Percentiles rank a stretch among this genome's conserved stretches.
These are phyloP conservation scores for Geosiphon pyriformis DNA, from an alignment of 192 early-diverging fungal genomes.

Conservation along the genomic window DNA sequence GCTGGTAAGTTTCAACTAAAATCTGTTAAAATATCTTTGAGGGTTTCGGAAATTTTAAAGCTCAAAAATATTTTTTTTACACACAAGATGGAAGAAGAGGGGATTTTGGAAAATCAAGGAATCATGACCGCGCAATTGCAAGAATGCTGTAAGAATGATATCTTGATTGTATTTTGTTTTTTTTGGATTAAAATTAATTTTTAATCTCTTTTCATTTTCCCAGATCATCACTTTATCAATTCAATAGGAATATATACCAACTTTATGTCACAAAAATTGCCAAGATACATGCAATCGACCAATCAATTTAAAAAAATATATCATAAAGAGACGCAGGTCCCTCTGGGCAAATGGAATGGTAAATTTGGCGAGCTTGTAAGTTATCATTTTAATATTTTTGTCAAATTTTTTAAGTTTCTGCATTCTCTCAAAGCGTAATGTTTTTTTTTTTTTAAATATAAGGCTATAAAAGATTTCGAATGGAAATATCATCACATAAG, in stretches of 20 bases:
- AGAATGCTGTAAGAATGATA: slow-evolving; percentile 9
- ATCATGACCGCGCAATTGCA: background rate
- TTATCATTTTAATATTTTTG: background rate
- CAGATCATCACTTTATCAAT: slow-evolving; percentile 4
- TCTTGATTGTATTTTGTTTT: background rate
- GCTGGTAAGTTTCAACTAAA: background rate
- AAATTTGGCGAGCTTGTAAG: slow-evolving; percentile 20
- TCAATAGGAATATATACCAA: slow-evolving; percentile 8
- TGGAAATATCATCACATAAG: background rate
- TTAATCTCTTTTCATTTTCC: background rate
- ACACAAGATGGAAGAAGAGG: slow-evolving; percentile 13
- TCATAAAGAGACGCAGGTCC: background rate
- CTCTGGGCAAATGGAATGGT: slow-evolving; percentile 18
- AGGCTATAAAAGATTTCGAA: slow-evolving; percentile 14
- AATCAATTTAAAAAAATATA: slow-evolving; percentile 1
- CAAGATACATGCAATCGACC: background rate
- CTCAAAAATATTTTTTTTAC: background rate
- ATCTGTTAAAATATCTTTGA: too few species aligned
- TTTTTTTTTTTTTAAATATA: background rate
- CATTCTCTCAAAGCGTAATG: background rate
- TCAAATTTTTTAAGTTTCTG: background rate
- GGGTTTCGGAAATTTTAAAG: too few species aligned
- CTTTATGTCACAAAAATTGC: background rate
- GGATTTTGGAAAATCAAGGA: slow-evolving; percentile 10
- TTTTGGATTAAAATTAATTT: background rate